These are phyloP conservation scores for Talaromyces sp. DNA, from an alignment of 2,329 filamentous ascomycete genomes.

Conservation along the genomic window DNA sequence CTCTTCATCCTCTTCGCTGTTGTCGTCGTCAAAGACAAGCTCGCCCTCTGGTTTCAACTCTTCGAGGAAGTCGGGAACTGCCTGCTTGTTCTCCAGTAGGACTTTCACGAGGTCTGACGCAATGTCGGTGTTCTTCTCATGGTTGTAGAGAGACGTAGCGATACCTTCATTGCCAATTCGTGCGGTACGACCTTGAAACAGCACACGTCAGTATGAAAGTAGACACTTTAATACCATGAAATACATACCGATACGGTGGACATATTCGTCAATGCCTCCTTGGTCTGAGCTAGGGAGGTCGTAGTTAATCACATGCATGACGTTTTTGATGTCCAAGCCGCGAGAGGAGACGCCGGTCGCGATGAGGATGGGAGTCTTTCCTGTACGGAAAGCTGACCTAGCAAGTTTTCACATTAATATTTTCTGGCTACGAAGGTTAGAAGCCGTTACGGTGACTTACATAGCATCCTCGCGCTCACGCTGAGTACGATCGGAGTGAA, in stretches of 20 bases:
- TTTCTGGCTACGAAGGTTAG: neutral
- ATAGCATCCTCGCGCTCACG: constrained; percentile 87
- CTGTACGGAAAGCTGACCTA: constrained; percentile 72
- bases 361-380: constrained; percentile 73
- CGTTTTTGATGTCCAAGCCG: constrained; percentile 81
- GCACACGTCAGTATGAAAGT: neutral
- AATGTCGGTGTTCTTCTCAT: constrained; percentile 69
- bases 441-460: constrained; percentile 43
- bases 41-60: constrained; percentile 48
- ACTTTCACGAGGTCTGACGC: constrained; percentile 73
- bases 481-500: constrained; percentile 84
- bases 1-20: constrained; percentile 42
- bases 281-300: constrained; percentile 72
- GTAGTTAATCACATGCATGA: constrained; percentile 91
- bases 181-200: constrained; percentile 71
- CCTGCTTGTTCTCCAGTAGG: constrained; percentile 73
- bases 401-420: constrained; percentile 2
- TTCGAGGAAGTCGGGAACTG: constrained; percentile 77
- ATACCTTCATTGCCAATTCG: constrained; percentile 85
- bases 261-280: constrained; percentile 91
- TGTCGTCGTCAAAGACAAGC: constrained; percentile 52
- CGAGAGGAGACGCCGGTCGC: constrained; percentile 84
- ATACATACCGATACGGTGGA: constrained; percentile 78
- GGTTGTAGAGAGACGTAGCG: constrained; percentile 83
- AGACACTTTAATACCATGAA: neutral